Evolutionary conservation across 1,139 yeast genomes (phyloP), one percentile per base, ranked within the genome.

Genomic region (Suhomyces bokatorum): DNA sequence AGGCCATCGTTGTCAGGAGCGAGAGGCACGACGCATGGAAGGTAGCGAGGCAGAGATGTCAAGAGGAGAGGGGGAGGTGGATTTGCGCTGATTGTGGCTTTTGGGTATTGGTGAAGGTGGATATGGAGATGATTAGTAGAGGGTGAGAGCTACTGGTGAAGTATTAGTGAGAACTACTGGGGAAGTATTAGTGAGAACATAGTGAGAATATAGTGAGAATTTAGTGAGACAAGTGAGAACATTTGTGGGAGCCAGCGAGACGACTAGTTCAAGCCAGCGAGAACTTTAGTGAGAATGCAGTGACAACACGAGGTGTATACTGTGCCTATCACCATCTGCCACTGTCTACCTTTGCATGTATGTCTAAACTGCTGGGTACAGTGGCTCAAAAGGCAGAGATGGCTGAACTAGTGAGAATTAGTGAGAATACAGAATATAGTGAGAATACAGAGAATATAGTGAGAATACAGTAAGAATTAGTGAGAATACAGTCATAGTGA

Each of bases 21-120:
- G 36, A 34, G 29, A 34, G 36, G 36, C 13, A 34, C 36, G 36
- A 34, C 16, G 36, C 36, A 34, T 34, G 28, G 36, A 34, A 34
- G 35, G 29, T 34, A 20, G 36, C 26, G 36, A 34, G 22, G 30
- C 17, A 22, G 29, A 27, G 24, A 11, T 14, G n/a, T 26, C 29
- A 12, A 26, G 29, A 6, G n/a, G n/a, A n/a, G 6, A 26, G 29
- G 5, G 29, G 29, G 29, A 26, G 29, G n/a, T n/a, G n/a, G n/a
- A 26, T 11, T 11, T 26, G n/a, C 29, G 9, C 8, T 20, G 8
- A 20, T 5, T 20, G 29, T 26, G 29, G 29, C n/a, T 26, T 3
- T 26, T 26, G 6, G 29, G 27, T 8, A 4, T 9, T 26, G 29
- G 29, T 10, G 29, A 12, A 26, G 29, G 29, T 10, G n/a, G 29